These are phyloP conservation scores for Fusarium goolgardi DNA, from an alignment of 2,329 filamentous ascomycete species.

Conservation along the genomic window DNA sequence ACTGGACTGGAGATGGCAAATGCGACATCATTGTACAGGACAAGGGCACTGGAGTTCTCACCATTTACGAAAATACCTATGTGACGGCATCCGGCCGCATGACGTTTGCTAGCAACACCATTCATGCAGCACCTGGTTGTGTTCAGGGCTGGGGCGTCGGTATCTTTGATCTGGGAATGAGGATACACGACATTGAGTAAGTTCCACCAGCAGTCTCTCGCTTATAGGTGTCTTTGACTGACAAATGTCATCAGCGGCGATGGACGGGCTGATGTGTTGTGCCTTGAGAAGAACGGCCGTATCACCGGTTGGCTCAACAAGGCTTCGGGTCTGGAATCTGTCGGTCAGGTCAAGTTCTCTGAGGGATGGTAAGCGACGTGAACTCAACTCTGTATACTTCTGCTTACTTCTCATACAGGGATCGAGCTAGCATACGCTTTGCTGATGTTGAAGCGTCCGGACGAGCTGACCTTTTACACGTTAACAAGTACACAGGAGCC, in stretches of 20 bases:
- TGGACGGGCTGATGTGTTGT: not conserved
- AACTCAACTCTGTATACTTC: not conserved
- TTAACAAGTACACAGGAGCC: slow-evolving; percentile 1
- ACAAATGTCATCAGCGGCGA: not conserved
- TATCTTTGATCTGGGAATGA: slow-evolving; percentile 7
- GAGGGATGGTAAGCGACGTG: not conserved
- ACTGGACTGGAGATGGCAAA: not conserved
- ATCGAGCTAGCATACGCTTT: slow-evolving; percentile 2
- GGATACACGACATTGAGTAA: slow-evolving; percentile 6
- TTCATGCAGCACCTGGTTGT: not conserved
- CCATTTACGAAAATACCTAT: not conserved
- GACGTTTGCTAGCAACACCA: not conserved
- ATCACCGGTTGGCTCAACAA: slow-evolving; percentile 6
- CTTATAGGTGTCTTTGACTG: not conserved
- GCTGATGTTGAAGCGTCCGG: slow-evolving; percentile 5
- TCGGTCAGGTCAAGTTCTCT: not conserved
- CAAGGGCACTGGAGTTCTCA: not conserved
- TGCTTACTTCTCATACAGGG: not conserved
- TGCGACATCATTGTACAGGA: not conserved
- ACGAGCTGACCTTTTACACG: not conserved
- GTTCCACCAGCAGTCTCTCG: not conserved
- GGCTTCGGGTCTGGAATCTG: not conserved
- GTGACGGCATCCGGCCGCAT: not conserved
- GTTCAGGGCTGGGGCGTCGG: slow-evolving; percentile 1
- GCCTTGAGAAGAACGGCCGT: not conserved